Evolutionary conservation across 768 basidiomycete species (phyloP).

Genomic region (Phaeolepiota aurea): DNA sequence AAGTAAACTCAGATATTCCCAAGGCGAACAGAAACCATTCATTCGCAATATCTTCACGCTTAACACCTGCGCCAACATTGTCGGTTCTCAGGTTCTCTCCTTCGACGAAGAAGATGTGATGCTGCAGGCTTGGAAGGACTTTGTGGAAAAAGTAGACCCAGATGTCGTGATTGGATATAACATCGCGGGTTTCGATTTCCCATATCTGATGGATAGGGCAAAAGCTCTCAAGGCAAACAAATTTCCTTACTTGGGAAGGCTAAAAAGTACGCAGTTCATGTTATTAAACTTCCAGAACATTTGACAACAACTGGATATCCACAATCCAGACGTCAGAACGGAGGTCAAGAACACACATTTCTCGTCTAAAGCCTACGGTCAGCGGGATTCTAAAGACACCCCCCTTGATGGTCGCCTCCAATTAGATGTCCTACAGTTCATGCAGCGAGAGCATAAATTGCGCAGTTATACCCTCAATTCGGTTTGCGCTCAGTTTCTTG

Average conservation of each 20-base stretch:
- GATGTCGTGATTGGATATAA: slow-evolving; percentile 98
- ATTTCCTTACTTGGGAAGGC: slow-evolving; percentile 70
- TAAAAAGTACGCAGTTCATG: slow-evolving; percentile 45
- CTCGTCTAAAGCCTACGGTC: slow-evolving; percentile 95
- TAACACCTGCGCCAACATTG: slow-evolving; percentile 89
- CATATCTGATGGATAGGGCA: slow-evolving; percentile 91
- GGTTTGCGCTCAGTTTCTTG: slow-evolving; percentile 94
- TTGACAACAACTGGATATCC: slow-evolving; percentile 5
- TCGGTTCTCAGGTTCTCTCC: slow-evolving; percentile 92
- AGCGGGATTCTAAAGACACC: slow-evolving; percentile 94
- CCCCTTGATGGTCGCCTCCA: slow-evolving; percentile 87
- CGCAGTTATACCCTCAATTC: slow-evolving; percentile 97
- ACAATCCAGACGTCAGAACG: slow-evolving; percentile 53
- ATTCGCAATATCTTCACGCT: slow-evolving; percentile 95
- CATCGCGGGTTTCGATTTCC: slow-evolving; percentile 89
- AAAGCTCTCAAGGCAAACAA: slow-evolving; percentile 62
- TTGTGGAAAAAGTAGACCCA: slow-evolving; percentile 84
- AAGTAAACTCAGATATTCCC: slow-evolving; percentile 2
- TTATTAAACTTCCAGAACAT: not conserved
- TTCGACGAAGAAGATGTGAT: slow-evolving; percentile 69
- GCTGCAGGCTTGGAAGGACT: slow-evolving; percentile 82
- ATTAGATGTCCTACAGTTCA: slow-evolving; percentile 92
- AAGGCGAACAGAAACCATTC: slow-evolving; percentile 89
- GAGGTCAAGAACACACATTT: slow-evolving; percentile 93
- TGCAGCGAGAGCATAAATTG: slow-evolving; percentile 97